A percentile compares a stretch with the other conserved stretches of the same genome.
These are phyloP conservation scores for Knufia fluminis DNA, from an alignment of 2,329 filamentous ascomycete species.

Conservation along the genomic window DNA sequence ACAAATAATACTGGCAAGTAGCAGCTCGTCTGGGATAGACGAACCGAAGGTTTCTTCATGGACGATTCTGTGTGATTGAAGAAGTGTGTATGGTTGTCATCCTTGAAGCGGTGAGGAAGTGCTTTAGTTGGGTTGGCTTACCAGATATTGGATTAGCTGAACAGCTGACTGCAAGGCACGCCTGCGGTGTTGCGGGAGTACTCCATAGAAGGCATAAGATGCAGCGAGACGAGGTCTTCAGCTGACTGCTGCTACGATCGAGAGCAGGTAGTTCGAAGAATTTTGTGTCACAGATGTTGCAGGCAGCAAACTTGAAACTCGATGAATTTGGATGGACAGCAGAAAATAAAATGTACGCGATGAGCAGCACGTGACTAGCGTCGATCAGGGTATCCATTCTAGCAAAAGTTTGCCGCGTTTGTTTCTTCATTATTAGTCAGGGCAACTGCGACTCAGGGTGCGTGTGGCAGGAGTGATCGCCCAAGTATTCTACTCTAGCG, in stretches of 20 bases:
- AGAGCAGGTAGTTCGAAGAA: too few relatives aligned
- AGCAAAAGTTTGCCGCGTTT: neutral
- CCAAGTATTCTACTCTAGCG: too few relatives aligned
- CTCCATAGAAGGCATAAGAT: neutral
- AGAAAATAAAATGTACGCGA: neutral
- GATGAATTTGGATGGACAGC: neutral
- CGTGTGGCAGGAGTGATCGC: conserved; percentile 3
- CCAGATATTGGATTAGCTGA: conserved; percentile 1
- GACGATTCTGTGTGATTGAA: conserved; percentile 60
- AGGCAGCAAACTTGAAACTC: neutral
- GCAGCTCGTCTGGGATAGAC: conserved; percentile 54
- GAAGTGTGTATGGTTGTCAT: conserved; percentile 50
- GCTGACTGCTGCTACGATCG: neutral
- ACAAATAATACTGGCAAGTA: conserved; percentile 65
- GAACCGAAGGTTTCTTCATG: conserved; percentile 55
- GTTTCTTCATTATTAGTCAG: neutral
- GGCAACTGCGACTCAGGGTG: neutral
- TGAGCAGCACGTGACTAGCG: neutral
- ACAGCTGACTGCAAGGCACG: neutral
- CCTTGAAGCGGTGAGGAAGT: conserved; percentile 30
- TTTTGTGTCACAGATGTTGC: neutral
- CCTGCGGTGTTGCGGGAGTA: neutral
- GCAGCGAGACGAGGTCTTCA: neutral
- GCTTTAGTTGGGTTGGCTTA: neutral
- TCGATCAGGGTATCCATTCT: neutral